phyloP scores from a whole-genome alignment of 306 rosid species.

The Ormosia emarginata region DNA sequence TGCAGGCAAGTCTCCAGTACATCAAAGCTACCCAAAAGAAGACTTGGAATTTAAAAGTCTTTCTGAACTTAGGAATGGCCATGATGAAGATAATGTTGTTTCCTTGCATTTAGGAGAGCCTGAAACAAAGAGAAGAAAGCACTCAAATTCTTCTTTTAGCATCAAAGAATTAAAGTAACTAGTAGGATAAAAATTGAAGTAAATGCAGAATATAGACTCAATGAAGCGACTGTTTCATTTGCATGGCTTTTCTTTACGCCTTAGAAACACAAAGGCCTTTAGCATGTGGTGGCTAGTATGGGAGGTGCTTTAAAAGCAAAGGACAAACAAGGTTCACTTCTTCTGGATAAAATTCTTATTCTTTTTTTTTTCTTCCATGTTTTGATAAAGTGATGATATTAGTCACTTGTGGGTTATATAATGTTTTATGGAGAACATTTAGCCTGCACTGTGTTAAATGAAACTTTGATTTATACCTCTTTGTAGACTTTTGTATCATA shows the following conservation, averaged over 20 bases:
- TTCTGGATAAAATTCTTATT: constrained; percentile 42
- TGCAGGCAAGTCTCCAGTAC: constrained; percentile 40
- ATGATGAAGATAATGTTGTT: constrained; percentile 63
- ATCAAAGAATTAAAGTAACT: constrained; percentile 42
- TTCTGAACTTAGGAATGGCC: constrained; percentile 51
- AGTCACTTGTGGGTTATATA: constrained; percentile 54
- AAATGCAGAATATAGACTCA: constrained; percentile 29
- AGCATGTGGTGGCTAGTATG: constrained; percentile 20
- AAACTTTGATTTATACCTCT: constrained; percentile 36
- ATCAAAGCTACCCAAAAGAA: constrained; percentile 46
- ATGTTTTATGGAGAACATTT: constrained; percentile 44
- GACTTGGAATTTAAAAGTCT: constrained; percentile 44
- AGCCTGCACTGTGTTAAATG: constrained; percentile 34
- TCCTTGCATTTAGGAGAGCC: constrained; percentile 84
- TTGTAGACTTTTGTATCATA: constrained; percentile 44
- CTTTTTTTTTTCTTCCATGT: constrained; percentile 24
- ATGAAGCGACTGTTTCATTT: constrained; percentile 26
- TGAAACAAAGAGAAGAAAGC: constrained; percentile 69
- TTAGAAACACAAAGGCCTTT: constrained; percentile 20
- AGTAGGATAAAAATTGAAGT: constrained; percentile 30
- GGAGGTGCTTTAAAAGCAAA: constrained; percentile 23
- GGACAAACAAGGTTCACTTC: constrained; percentile 27
- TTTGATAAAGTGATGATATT: constrained; percentile 36
- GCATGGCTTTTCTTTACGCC: constrained; percentile 24
- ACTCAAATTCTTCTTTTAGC: constrained; percentile 37